Evolutionary conservation across 1,284 basidiomycete genomes (phyloP).

Genomic region (Pulveroboletus ridleyi): DNA sequence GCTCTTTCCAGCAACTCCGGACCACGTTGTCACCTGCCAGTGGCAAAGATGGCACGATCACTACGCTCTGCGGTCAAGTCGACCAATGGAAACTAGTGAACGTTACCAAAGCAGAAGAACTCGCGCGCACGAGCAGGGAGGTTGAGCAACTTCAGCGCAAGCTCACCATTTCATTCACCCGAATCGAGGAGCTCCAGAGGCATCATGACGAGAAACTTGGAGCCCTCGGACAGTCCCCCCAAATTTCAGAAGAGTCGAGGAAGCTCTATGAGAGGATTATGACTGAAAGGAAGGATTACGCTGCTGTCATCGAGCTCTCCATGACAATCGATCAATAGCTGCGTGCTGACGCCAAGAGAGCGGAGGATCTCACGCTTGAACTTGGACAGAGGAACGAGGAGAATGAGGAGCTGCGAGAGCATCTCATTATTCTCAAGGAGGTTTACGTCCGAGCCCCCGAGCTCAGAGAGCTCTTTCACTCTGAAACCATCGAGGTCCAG

Average conservation of each 20-base stretch:
- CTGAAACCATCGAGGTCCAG: conserved; percentile 11
- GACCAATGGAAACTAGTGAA: conserved; percentile 3
- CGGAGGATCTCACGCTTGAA: conserved; percentile 7
- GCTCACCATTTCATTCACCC: too few species aligned
- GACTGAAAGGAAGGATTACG: conserved; percentile 8
- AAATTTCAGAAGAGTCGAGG: not conserved
- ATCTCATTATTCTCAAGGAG: conserved; percentile 5
- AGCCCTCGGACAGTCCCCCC: not conserved
- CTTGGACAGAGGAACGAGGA: conserved; percentile 14
- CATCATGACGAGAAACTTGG: not conserved
- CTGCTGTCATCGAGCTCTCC: conserved; percentile 7
- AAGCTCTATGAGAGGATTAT: conserved; percentile 5
- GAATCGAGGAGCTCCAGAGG: too few species aligned
- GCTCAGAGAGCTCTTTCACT: conserved; percentile 19
- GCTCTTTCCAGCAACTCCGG: not conserved
- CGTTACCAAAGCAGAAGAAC: not conserved
- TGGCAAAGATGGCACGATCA: too few species aligned
- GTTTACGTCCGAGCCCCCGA: conserved; percentile 19
- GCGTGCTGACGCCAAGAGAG: conserved; percentile 16
- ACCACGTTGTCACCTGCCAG: not conserved
- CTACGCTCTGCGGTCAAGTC: not conserved
- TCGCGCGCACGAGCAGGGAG: not conserved
- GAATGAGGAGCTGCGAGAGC: conserved; percentile 10
- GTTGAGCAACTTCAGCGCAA: not conserved
- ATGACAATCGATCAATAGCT: conserved; percentile 20